Percentiles rank a stretch among this genome's conserved stretches.
These are phyloP conservation scores for Moesziomyces antarcticus DNA, from an alignment of 1,284 basidiomycete species.

Conservation along the genomic window DNA sequence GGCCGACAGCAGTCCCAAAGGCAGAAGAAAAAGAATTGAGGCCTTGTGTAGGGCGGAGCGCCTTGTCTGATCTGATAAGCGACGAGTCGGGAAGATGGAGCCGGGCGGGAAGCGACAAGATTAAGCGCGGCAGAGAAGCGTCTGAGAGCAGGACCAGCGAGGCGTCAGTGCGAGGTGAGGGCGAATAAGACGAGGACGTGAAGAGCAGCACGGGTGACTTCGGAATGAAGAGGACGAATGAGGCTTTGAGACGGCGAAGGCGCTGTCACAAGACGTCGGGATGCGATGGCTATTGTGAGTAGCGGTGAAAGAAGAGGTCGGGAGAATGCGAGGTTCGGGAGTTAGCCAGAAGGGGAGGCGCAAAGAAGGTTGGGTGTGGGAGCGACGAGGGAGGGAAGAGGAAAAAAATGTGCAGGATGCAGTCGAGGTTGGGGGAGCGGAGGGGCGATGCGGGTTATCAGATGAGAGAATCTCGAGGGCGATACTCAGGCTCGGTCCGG, in stretches of 20 bases:
- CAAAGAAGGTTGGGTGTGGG: not conserved
- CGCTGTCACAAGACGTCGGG: no score
- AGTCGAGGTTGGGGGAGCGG: not conserved
- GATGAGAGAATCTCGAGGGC: not conserved
- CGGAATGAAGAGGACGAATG: conserved; percentile 15
- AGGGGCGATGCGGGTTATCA: conserved; percentile 8
- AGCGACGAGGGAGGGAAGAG: not conserved
- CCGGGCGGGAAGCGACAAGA: not conserved
- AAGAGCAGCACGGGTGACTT: conserved; percentile 3
- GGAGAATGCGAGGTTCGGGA: not conserved
- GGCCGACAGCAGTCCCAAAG: conserved; percentile 1
- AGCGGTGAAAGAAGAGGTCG: no score
- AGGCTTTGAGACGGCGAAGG: not conserved
- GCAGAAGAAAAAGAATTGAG: conserved; percentile 6
- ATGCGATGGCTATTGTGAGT: no score
- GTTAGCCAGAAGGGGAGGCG: not conserved
- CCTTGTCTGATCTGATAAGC: conserved; percentile 32
- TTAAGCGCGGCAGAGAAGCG: not conserved
- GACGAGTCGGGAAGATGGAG: not conserved
- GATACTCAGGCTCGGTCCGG: conserved; percentile 2
- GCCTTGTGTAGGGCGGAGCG: not conserved
- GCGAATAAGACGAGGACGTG: no score
- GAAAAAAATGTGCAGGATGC: not conserved
- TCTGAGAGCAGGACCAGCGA: not conserved
- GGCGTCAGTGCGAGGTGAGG: no score